Conservation (phyloP, 73 alveolate species). For the Tetrahymena elliotti region DNA sequence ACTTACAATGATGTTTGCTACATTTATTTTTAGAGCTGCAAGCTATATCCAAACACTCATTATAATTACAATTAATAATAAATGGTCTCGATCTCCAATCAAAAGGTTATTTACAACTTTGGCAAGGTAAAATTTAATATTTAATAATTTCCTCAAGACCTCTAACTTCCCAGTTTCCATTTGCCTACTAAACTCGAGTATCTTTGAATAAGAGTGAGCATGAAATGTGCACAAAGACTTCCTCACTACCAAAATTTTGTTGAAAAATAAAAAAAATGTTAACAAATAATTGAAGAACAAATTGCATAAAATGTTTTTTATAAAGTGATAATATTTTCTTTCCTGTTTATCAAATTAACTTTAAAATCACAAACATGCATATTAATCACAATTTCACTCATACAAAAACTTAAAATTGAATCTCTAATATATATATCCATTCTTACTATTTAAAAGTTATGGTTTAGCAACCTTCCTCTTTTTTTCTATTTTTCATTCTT, state of each 20-base stretch:
- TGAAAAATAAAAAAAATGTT: neutral
- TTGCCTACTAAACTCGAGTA: neutral
- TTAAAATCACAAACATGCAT: neutral
- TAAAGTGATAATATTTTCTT: neutral
- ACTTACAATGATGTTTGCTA: neutral
- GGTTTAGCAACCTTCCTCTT: neutral
- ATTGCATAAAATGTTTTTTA: neutral
- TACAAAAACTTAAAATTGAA: neutral
- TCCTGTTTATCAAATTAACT: neutral
- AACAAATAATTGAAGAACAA: neutral
- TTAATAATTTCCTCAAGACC: neutral
- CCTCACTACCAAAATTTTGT: neutral
- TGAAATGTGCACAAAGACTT: neutral
- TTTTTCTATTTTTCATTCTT: neutral
- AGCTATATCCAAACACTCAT: neutral
- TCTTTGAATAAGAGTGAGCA: neutral
- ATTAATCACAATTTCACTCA: neutral
- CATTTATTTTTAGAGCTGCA: neutral
- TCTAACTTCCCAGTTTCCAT: neutral
- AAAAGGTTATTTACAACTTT: neutral
- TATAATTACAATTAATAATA: neutral
- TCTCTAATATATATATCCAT: neutral
- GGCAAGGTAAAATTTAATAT: neutral
- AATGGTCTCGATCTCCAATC: neutral
- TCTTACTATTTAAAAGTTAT: neutral